Base-by-base conservation (phyloP, 2,329 filamentous ascomycete species). In the Nothophoma quercina region DNA sequence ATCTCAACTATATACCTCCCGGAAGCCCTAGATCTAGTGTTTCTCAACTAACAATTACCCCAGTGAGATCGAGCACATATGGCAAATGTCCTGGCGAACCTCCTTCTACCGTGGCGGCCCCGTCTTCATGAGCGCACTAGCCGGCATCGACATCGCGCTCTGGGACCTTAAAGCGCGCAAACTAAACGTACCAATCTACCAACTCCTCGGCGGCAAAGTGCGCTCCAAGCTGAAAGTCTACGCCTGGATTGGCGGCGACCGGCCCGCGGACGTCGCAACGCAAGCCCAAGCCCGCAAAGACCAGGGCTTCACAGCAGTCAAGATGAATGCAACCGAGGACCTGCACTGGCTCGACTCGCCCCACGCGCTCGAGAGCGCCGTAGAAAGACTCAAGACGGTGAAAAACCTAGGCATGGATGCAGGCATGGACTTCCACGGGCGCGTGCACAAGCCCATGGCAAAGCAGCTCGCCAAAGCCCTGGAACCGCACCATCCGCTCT, bases 311-410 rank as follows among this genome's bases (percentile, higher is more conserved):
- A 85, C 77, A 2, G 80, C 83, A 4, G 82, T 91, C 46, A 92
- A 92, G 69, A 92, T 93, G 89, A 91, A 92, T 67, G 89, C 83
- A 5, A 92, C 89, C 0, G 87, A 88, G 65, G 89, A 91, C 56
- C 73, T 91, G 1, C 86, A 84, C 59, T 92, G 88, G 88, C 79
- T 93, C 0, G 90, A 93, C 71, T 88, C 87, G 1, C 89, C 89
- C 0, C 77, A 80, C 0, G 79, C 80, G 0, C 78, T 93, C 0
- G 80, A 88, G 35, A 77, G 81, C 5, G 85, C 83, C 35, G 84
- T 91, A 2, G 83, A 89, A 51, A 81, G 89, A 1, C 77, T 93
- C 10, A 85, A 87, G 60, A 78, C 82, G 0, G 89, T 93, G 8
- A 90, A 88, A 67, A 79, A 80, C 0, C 74, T 90, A 0, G 88